Base-by-base conservation (phyloP, 805 yeast species). In the Naumovozyma baii region DNA sequence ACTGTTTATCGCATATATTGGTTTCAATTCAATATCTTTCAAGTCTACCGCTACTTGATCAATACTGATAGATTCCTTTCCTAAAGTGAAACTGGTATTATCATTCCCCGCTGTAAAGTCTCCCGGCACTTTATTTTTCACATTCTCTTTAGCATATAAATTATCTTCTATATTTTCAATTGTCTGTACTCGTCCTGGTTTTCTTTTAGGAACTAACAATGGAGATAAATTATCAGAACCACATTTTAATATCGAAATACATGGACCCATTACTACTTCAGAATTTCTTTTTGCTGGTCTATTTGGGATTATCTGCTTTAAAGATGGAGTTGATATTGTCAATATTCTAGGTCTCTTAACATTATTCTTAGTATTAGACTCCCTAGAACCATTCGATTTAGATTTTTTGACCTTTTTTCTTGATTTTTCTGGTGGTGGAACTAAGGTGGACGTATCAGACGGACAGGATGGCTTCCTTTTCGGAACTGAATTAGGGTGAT, bases 21-120 rank as follows among this genome's bases (percentile, higher is more conserved):
- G 47, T 17, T 43, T 47, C 14, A 53, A 33, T 35, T 53, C 55
- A 33, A 53, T 52, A 17, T 55, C 57, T 35, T 45, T 48, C 16
- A 53, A 46, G 31, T 48, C 46, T 3, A 52, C 44, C 8, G 55
- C 45, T 14, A 36, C 32, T 4, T 41, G 40, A 20, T 31, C 14
- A 34, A 13, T 10, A 10, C 13, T 7, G 4, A 5, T 9, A 8
- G 28, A 12, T 13, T 10, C 28, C 7, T 22, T 22, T 8, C 12
- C 12, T 8, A 12, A 22, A 12, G 7, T 8, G 7, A 22, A 22
- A 22, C 12, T 22, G 7, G 7, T 7, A 22, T 8, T 22, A 7
- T 22, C 28, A 7, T 7, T 12, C 7, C 10, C 36, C 19, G 20
- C 36, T 19, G 16, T 8, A 3, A 35, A n/a, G 2, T 28, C 20